Base-by-base conservation (phyloP, 306 rosid genomes). In the Hippophae rhamnoides region DNA sequence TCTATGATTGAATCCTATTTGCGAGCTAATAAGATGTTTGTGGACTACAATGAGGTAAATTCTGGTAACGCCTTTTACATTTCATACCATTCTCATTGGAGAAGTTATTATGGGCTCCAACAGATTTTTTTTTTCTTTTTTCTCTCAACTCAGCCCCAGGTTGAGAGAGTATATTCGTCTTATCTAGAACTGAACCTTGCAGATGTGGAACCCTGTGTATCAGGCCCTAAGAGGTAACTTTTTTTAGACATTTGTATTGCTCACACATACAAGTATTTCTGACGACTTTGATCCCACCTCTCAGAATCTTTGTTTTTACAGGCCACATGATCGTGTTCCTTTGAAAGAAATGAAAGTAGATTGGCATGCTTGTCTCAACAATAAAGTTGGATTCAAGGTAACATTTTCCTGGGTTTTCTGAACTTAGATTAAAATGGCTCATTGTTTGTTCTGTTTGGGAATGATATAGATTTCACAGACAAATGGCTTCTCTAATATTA, bases 271-370 rank as follows among this genome's bases (percentile, higher is more conserved):
- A 55, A 43, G 5, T 61, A 13, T 53, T 11, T 31, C 43, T 43
- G 26, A 9, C 6, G 52, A 9, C 47, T 52, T 67, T 67, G 56
- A 60, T 10, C 54, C 65, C 68, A 60, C 52, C 13, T 43, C 52
- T 58, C 43, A 62, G 67, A 64, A 68, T 72, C 56, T 57, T 64
- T 69, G 69, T 61, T 58, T 66, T 69, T 78, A 52, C 74, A 92
- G 99, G 78, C 96, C 99, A 51, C 99, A 92, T 45, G 99, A 92
- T 66, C 99, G 96, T 45, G 99, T 92, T 63, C 51, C 96, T 69
- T 67, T 92, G 77, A 92, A 64, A 64, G 96, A 88, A 72, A 92
- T 92, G 99, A 92, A 92, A 72, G 84, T 54, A 23, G 96, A 92
- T 69, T 88, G 99, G 96, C 90, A 74, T 58, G 76, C 93, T 41